Base-by-base conservation (phyloP, 257 asterid species). In the Catharanthus roseus region DNA sequence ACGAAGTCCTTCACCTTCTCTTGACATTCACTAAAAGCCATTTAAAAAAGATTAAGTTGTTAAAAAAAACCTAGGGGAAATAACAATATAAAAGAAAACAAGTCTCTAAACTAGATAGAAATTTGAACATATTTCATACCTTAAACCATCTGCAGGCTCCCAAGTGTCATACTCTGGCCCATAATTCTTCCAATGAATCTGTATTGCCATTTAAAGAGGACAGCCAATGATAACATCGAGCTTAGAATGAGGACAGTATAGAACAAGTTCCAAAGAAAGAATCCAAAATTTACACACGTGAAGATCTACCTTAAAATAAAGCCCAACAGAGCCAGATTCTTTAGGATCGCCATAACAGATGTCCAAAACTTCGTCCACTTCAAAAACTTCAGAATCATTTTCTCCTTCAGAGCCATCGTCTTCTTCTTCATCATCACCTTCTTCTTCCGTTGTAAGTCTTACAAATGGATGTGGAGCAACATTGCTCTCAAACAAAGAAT, bases 131-230 rank as follows among this genome's bases (percentile, higher is more conserved):
- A 41, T 36, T 64, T 4, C 64, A 10, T 81, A 93, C 97, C 89
- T 86, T 72, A 93, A 67, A 24, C 96, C 81, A 11, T 85, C 93
- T 61, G 63, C 51, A 0, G 99, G 97, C 78, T 93, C 99, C 99
- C 97, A 93, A 0, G 96, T 86, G 71, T 93, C 97, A 8, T 82
- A 71, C 3, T 79, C 86, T 0, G 85, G 81, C 15, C 93, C 92
- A 82, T 93, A 91, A 60, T 95, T 93, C 74, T 85, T 88, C 97
- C 97, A 93, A 3, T 80, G 80, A 38, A 93, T 75, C 97, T 93
- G 54, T 64, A 65, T n/a, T 4, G 63, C 18, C 63, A 67, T 16
- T 24, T 11, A 38, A 49, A 68, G 53, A 28, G 28, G 31, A 57
- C 9, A 53, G 33, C 31, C 31, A 68, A 16, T 65, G 21, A 12